phyloP scores from a whole-genome alignment of 805 yeast species.

The Yarrowia sp. region DNA sequence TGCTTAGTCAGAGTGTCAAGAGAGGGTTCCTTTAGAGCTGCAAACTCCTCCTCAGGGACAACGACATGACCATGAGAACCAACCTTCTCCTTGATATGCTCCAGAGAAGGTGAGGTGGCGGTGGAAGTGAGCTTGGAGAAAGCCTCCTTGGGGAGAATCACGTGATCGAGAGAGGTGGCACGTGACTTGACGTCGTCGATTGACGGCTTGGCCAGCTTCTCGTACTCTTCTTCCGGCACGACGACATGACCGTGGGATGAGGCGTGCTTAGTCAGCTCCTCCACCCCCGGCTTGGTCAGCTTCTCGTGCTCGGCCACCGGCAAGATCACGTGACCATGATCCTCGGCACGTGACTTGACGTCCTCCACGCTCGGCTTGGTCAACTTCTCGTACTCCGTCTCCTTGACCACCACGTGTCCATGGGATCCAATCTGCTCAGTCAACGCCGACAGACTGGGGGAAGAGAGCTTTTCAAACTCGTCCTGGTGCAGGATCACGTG shows the following conservation, averaged over 20 bases:
- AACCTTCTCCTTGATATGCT: constrained; percentile 42
- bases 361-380: constrained; percentile 43
- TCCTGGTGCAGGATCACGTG: constrained; percentile 37
- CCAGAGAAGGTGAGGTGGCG: constrained; percentile 44
- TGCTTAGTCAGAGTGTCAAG: constrained; percentile 43
- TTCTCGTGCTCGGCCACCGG: constrained; percentile 1
- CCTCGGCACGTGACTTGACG: constrained; percentile 34
- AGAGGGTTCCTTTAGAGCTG: constrained; percentile 39
- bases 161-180: constrained; percentile 42
- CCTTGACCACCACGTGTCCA: constrained; percentile 1
- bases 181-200: constrained; percentile 44
- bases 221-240: constrained; percentile 1
- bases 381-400: not conserved
- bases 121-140: constrained; percentile 44
- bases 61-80: constrained; percentile 5
- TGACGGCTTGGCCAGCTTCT: constrained; percentile 42
- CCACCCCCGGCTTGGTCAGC: constrained; percentile 2
- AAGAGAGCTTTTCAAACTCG: constrained; percentile 10
- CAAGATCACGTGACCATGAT: constrained; percentile 17
- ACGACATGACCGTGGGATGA: constrained; percentile 1
- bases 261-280: not conserved
- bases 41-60: constrained; percentile 1
- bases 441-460: not conserved
- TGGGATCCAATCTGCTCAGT: constrained; percentile 12
- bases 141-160: constrained; percentile 24